Evolutionary conservation across 2,329 filamentous ascomycete genomes (phyloP), one percentile per base, ranked within the genome.

Genomic region (Cercospora janseana): DNA sequence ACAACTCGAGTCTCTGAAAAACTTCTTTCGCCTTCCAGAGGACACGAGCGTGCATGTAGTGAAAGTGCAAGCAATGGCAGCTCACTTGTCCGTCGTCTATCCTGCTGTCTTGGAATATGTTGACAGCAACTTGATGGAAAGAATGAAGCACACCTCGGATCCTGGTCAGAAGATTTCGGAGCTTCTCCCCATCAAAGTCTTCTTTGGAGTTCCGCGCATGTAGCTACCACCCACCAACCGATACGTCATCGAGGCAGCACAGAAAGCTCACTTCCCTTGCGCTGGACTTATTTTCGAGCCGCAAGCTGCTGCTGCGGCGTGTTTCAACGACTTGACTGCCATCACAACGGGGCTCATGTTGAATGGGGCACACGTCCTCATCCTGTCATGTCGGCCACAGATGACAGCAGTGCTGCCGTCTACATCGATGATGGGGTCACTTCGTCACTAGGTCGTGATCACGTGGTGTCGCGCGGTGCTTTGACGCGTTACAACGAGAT

Each of bases 201-300:
- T 35, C 16, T 35, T 35, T 18, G 21, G 32, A 3, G 32, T 35
- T 35, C 32, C 52, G 4, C 45, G 55, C 13, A 52, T 56, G 47
- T 54, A 54, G 53, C 49, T 46, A 15, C 12, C 41, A 13, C 40
- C 47, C 15, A 24, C 15, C 2, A 55, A 51, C 32, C 34, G 32
- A 3, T 42, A 32, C 15, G 50, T 52, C 47, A 49, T 44, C 10
- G 29, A 28, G 4, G 52, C 55, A 3, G 53, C 55, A 4, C 43
- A 49, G 13, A n/a, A 16, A 4, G 49, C 53, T 13, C 52, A 53
- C 4, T 7, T 53, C 18, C 12, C 9, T 10, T 12, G 46, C n/a
- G 49, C 49, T 2, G 41, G 51, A 24, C 43, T 54, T 3, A 34
- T 54, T 1, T 51, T 45, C 16, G 54, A 56, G 43, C 42, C 54